Evolutionary conservation across 805 yeast genomes (phyloP).

Genomic region (Metschnikowia shivogae): DNA sequence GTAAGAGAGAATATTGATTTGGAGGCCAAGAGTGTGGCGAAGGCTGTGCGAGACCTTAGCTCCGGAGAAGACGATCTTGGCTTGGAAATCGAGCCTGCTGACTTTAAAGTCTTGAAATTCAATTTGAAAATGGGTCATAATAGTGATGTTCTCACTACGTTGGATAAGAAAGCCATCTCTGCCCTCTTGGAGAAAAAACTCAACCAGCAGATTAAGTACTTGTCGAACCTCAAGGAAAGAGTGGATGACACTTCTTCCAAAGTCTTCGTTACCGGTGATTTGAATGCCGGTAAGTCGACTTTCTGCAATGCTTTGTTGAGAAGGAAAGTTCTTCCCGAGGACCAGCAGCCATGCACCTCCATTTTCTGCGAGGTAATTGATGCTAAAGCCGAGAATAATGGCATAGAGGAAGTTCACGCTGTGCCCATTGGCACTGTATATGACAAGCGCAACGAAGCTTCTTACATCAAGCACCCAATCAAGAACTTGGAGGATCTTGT

Average conservation of each 20-base stretch:
- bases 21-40: constrained; percentile 17
- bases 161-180: constrained; percentile 68
- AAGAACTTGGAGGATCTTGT: constrained; percentile 65
- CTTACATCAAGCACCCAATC: constrained; percentile 57
- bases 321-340: constrained; percentile 81
- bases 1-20: constrained; percentile 37
- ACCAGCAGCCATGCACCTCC: constrained; percentile 96
- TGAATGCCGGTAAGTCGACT: constrained; percentile 94
- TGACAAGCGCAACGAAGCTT: constrained; percentile 52
- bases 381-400: constrained; percentile 61
- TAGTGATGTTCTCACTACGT: constrained; percentile 43
- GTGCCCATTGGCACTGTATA: constrained; percentile 57
- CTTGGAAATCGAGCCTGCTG: constrained; percentile 24
- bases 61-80: constrained; percentile 8
- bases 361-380: constrained; percentile 95
- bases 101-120: constrained; percentile 57
- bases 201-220: constrained; percentile 59
- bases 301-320: constrained; percentile 87
- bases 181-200: constrained; percentile 68
- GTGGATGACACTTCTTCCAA: constrained; percentile 90
- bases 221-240: constrained; percentile 69
- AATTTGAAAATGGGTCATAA: constrained; percentile 53
- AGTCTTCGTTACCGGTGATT: constrained; percentile 93
- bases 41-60: constrained; percentile 14
- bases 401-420: constrained; percentile 91